These are phyloP conservation scores for Lonicera japonica DNA, from an alignment of 129 eudicot genomes.

Conservation along the genomic window DNA sequence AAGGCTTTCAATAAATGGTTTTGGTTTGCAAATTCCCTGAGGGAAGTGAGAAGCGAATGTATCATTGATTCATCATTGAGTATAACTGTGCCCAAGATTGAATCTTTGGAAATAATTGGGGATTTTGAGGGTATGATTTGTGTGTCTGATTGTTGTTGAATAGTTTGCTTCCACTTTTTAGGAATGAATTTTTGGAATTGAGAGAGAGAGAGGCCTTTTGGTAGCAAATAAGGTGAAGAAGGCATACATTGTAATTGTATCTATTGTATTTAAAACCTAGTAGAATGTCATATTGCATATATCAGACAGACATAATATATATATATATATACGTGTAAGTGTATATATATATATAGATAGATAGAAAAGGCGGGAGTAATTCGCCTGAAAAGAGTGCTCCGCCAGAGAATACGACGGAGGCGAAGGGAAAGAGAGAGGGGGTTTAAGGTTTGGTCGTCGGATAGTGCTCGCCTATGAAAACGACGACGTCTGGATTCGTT, in stretches of 20 bases:
- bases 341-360: too few species aligned
- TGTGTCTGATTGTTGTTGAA: conserved; percentile 9
- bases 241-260: conserved; percentile 21
- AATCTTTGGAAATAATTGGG: background rate
- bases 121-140: conserved; percentile 14
- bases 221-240: conserved; percentile 19
- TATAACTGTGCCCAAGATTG: background rate
- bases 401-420: too few species aligned
- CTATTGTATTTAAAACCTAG: too few species aligned
- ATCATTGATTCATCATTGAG: conserved; percentile 30
- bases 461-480: too few species aligned
- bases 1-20: conserved; percentile 43
- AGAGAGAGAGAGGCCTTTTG: conserved; percentile 8
- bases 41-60: conserved; percentile 28
- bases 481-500: too few species aligned
- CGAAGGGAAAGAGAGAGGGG: too few species aligned
- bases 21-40: conserved; percentile 35
- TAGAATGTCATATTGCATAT: too few species aligned
- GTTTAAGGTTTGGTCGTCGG: too few species aligned
- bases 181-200: conserved; percentile 30
- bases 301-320: too few species aligned
- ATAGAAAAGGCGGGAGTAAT: too few species aligned
- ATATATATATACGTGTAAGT: too few species aligned
- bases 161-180: conserved; percentile 23
- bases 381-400: too few species aligned